Conservation (phyloP, 352 stramenopile species). For the Phytophthora rubi region DNA sequence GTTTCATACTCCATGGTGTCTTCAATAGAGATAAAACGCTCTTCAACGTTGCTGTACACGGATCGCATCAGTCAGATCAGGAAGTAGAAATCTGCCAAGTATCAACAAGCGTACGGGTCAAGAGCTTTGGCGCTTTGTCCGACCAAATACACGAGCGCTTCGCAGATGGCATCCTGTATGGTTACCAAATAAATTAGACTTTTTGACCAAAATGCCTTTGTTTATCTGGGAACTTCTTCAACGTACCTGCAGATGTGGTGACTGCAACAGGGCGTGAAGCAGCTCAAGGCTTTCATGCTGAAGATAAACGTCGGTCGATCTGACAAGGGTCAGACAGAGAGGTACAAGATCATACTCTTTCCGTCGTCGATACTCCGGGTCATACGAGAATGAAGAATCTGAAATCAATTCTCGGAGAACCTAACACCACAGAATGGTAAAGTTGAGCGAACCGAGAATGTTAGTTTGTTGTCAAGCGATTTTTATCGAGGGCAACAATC, state of each 20-base stretch:
- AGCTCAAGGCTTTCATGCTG: conserved; percentile 72
- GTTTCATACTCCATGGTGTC: conserved; percentile 62
- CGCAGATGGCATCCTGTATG: conserved; percentile 46
- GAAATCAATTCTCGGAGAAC: conserved; percentile 65
- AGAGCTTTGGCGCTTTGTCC: conserved; percentile 42
- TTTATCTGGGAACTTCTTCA: neutral
- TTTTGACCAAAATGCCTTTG: neutral
- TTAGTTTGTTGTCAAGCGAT: neutral
- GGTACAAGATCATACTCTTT: conserved; percentile 50
- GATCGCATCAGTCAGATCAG: neutral
- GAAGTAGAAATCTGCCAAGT: neutral
- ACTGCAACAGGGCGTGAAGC: conserved; percentile 55
- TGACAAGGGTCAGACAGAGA: conserved; percentile 42
- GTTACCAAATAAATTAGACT: neutral
- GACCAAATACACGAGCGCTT: conserved; percentile 43
- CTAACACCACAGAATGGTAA: conserved; percentile 22
- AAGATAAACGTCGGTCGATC: conserved; percentile 44
- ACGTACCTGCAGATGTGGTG: conserved; percentile 40
- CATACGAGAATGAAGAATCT: conserved; percentile 57
- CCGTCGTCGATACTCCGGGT: conserved; percentile 38
- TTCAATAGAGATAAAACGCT: conserved; percentile 39
- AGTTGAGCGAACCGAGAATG: neutral
- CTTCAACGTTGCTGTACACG: conserved; percentile 41
- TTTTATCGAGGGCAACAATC: neutral
- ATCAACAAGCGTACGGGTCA: conserved; percentile 40